These are phyloP conservation scores for Petunia hybrid DNA, from an alignment of 305 asterid genomes.

Conservation along the genomic window DNA sequence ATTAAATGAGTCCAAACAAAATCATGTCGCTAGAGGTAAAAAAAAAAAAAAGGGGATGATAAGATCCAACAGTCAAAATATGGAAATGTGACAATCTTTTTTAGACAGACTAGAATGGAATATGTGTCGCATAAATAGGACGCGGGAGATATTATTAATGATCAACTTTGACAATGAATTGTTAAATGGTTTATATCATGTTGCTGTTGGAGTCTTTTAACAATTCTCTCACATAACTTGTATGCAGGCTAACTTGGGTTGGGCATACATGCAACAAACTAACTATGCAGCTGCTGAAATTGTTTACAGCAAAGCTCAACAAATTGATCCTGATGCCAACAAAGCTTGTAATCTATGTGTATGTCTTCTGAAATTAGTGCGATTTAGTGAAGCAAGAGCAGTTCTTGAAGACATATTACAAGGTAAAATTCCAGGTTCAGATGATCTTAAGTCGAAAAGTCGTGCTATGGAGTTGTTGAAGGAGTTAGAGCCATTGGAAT, in stretches of 20 bases:
- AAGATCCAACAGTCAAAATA: no score
- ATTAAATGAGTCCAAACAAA: no score
- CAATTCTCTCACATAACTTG: neutral
- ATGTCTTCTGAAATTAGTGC: slow-evolving; percentile 67
- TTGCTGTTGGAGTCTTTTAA: no score
- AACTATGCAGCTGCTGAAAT: slow-evolving; percentile 69
- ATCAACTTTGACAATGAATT: no score
- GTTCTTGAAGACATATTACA: slow-evolving; percentile 62
- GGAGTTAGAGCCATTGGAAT: slow-evolving; percentile 52
- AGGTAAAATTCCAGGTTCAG: slow-evolving; percentile 57
- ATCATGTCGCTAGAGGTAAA: no score
- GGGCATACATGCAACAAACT: slow-evolving; percentile 87
- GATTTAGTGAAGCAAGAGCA: slow-evolving; percentile 58
- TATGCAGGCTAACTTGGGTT: slow-evolving; percentile 81
- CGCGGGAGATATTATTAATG: no score
- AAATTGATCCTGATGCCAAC: slow-evolving; percentile 77
- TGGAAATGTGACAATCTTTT: no score
- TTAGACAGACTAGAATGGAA: no score
- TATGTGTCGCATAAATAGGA: no score
- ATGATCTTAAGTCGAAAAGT: slow-evolving; percentile 57
- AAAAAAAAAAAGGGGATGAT: no score
- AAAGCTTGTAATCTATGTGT: slow-evolving; percentile 73
- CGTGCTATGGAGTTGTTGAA: slow-evolving; percentile 60
- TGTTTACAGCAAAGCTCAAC: slow-evolving; percentile 72
- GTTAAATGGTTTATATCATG: no score